Evolutionary conservation across 176 grass and related monocot genomes (phyloP).

Genomic region (Dactylis glomerata): DNA sequence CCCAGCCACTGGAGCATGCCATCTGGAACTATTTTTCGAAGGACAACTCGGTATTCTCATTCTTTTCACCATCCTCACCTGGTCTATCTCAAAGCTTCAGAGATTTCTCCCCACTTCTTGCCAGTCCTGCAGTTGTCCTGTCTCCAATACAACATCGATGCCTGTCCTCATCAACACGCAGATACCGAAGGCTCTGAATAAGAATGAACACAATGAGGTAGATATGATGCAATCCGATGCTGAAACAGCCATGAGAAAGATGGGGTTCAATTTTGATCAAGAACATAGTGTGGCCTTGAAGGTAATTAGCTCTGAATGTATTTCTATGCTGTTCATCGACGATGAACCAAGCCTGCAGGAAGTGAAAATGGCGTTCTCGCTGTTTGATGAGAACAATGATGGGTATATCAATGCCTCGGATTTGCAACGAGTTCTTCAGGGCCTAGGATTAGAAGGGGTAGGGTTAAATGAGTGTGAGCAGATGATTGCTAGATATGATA

Average conservation of each 20-base stretch:
- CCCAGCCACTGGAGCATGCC: background rate
- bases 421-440: conserved; percentile 40
- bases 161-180: background rate
- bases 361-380: conserved; percentile 54
- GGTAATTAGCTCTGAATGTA: background rate
- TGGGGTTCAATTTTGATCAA: conserved; percentile 32
- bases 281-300: background rate
- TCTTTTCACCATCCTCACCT: conserved; percentile 36
- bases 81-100: conserved; percentile 29
- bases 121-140: background rate
- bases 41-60: conserved; percentile 33
- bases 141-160: background rate
- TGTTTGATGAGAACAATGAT: conserved; percentile 68
- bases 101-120: conserved; percentile 21
- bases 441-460: conserved; percentile 48
- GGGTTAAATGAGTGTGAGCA: conserved; percentile 45
- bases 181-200: background rate
- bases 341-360: conserved; percentile 80
- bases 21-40: background rate
- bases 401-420: conserved; percentile 68
- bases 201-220: background rate
- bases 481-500: conserved; percentile 72
- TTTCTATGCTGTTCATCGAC: conserved; percentile 42
- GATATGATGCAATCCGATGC: conserved; percentile 35
- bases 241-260: conserved; percentile 29